Conservation (phyloP, 73 alveolate species). For the Stentor coeruleus region DNA sequence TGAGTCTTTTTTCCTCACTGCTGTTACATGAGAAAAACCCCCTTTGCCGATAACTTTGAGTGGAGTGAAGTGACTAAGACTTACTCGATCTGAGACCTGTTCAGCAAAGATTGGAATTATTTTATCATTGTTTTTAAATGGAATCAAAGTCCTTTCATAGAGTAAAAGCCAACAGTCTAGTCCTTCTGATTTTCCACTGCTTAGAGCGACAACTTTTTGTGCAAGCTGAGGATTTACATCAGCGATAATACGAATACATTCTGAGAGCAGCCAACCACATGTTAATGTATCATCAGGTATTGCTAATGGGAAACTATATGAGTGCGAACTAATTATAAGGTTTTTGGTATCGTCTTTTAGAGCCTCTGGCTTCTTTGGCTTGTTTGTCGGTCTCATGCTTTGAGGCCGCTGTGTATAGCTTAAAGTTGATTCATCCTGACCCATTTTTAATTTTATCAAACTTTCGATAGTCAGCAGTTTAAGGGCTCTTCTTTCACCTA, state of each 20-base stretch:
- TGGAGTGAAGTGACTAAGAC: conserved; percentile 30
- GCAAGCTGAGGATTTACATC: not conserved
- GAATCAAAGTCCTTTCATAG: conserved; percentile 35
- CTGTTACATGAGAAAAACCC: conserved; percentile 66
- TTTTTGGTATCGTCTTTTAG: too few species aligned
- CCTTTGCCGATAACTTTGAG: conserved; percentile 77
- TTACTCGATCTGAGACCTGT: conserved; percentile 22
- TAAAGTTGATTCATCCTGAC: too few species aligned
- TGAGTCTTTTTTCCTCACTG: conserved; percentile 69
- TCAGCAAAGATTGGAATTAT: not conserved
- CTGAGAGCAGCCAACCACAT: conserved; percentile 47
- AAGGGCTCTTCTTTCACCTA: too few species aligned
- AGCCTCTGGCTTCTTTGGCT: too few species aligned
- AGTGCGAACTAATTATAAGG: too few species aligned
- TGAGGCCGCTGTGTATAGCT: too few species aligned
- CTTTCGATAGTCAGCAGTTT: too few species aligned
- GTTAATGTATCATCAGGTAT: conserved; percentile 33
- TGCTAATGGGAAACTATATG: too few species aligned
- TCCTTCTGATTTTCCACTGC: conserved; percentile 31
- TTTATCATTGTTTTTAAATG: not conserved
- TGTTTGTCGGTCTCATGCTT: too few species aligned
- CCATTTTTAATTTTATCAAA: too few species aligned
- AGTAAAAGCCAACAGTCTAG: conserved; percentile 48
- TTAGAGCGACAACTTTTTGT: conserved; percentile 42
- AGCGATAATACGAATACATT: conserved; percentile 35